Percentiles rank a stretch among this genome's conserved stretches.
Evolutionary conservation across 2,329 filamentous ascomycete species (phyloP).

Genomic region (Fusarium pseudograminearum): DNA sequence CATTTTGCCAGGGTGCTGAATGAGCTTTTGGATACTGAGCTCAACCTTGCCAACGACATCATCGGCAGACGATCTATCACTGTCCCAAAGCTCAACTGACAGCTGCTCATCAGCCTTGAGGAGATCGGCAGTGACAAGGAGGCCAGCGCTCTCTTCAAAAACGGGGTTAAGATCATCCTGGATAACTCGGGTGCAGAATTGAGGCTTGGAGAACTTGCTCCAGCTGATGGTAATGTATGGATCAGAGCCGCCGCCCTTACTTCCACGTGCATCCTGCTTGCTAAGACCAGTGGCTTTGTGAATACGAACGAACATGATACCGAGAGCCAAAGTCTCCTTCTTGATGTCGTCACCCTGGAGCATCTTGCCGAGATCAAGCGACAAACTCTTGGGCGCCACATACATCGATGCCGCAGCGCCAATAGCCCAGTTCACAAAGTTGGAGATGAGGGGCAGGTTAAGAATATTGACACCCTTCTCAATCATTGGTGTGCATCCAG

Average conservation of each 20-base stretch:
- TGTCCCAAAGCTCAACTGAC: slow-evolving; percentile 96
- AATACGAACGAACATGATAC: slow-evolving; percentile 92
- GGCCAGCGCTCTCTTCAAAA: slow-evolving; percentile 87
- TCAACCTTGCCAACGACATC: slow-evolving; percentile 97
- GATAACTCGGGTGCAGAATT: slow-evolving; percentile 97
- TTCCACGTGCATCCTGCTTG: slow-evolving; percentile 89
- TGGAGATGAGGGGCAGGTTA: slow-evolving; percentile 91
- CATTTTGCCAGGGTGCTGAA: slow-evolving; percentile 91
- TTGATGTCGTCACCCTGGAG: slow-evolving; percentile 91
- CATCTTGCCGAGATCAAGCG: slow-evolving; percentile 89
- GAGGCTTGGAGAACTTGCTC: slow-evolving; percentile 96
- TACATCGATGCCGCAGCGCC: slow-evolving; percentile 89
- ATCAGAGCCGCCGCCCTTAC: slow-evolving; percentile 87
- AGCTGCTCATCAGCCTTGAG: slow-evolving; percentile 95
- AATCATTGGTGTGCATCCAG: slow-evolving; percentile 93
- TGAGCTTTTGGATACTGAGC: slow-evolving; percentile 92
- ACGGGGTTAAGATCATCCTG: slow-evolving; percentile 93
- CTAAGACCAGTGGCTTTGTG: slow-evolving; percentile 88
- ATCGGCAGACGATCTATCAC: slow-evolving; percentile 89
- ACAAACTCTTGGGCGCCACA: slow-evolving; percentile 94
- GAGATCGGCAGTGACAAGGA: slow-evolving; percentile 88
- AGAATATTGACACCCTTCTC: slow-evolving; percentile 90
- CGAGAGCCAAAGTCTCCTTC: slow-evolving; percentile 87
- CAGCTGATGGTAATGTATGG: slow-evolving; percentile 96
- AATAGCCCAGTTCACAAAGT: slow-evolving; percentile 97